Percentiles rank a stretch among this genome's conserved stretches.
phyloP scores from a whole-genome alignment of 169 alveolate species.

The Plasmodium relictum region DNA sequence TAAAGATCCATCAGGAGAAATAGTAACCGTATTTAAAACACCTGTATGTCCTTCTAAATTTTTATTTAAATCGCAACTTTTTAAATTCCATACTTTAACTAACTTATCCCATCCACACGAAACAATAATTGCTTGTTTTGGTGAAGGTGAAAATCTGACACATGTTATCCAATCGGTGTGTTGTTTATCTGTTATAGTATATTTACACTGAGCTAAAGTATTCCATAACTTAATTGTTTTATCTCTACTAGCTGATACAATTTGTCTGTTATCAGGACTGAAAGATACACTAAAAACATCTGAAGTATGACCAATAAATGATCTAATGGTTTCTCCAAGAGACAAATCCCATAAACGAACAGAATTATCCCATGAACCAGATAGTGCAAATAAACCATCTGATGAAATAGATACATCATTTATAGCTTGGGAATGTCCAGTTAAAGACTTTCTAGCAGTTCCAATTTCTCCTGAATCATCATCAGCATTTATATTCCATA shows the following conservation, averaged over 20 bases:
- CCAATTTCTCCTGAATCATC: conserved; percentile 89
- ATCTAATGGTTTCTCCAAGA: conserved; percentile 92
- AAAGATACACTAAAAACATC: conserved; percentile 97
- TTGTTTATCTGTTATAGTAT: conserved; percentile 94
- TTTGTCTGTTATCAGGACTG: conserved; percentile 98
- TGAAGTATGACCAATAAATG: conserved; percentile 94
- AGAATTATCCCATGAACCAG: conserved; percentile 96
- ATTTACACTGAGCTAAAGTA: conserved; percentile 98
- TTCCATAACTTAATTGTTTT: conserved; percentile 98
- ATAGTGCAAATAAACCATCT: conserved; percentile 94
- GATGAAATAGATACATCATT: conserved; percentile 95
- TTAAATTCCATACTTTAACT: conserved; percentile 96
- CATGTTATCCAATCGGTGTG: conserved; percentile 99
- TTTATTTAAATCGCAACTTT: conserved; percentile 94
- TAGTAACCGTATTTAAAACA: conserved; percentile 94
- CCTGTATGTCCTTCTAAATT: conserved; percentile 97
- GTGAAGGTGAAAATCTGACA: conserved; percentile 97
- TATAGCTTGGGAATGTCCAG: conserved; percentile 95
- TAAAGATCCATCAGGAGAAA: conserved; percentile 97
- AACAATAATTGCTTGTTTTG: conserved; percentile 95
- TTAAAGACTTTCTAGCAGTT: conserved; percentile 87
- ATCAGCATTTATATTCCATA: conserved; percentile 88
- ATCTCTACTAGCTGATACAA: conserved; percentile 98
- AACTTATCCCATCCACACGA: conserved; percentile 98
- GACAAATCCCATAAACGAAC: conserved; percentile 95